Evolutionary conservation across 768 basidiomycete genomes (phyloP), one percentile per base, ranked within the genome.

Genomic region (Calocera viscosa): DNA sequence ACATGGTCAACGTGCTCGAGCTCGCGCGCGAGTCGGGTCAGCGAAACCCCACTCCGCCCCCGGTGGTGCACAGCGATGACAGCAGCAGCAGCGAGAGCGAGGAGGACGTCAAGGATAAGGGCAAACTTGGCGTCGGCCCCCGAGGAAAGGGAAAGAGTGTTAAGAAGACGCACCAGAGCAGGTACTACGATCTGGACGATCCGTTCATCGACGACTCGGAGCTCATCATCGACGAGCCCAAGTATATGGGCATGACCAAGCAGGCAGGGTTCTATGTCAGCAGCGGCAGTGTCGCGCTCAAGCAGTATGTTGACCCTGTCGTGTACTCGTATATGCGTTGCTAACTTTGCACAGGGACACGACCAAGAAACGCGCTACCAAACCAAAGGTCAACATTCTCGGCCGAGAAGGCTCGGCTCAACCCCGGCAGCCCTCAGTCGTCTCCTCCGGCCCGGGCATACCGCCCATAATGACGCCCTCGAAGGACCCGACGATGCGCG

Each of bases 191-290:
- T 78, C 80, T 87, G 22, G 78, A 81, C 0, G 96, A 99, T 77
- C 89, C 91, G 0, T 98, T 98, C 78, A 96, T 99, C 73, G 96
- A 99, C 80, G 96, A 99, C 77, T 91, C 92, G 1, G 95, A 98
- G 73, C 80, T 95, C 66, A 87, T 85, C 28, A 78, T 94, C 53
- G 94, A 98, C 78, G 86, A 94, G 73, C 87, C 95, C 2, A 93
- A 89, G 1, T 91, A 83, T 77, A 90, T 94, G 72, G 91, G 89
- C 2, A 87, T 91, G 75, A 95, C 94, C 2, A 91, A 89, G 75
- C 91, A 94, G 72, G 86, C 89, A 67, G 92, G 91, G 0, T 96
- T 94, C 79, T 95, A 94, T 73, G 94, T 97, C 11, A 90, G 88
- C 5, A 83, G 83, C 34, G 94, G 94, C 1, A 88, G 91, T 72